Evolutionary conservation across 1,284 basidiomycete species (phyloP).

Genomic region (Cystobasidium pallidum): DNA sequence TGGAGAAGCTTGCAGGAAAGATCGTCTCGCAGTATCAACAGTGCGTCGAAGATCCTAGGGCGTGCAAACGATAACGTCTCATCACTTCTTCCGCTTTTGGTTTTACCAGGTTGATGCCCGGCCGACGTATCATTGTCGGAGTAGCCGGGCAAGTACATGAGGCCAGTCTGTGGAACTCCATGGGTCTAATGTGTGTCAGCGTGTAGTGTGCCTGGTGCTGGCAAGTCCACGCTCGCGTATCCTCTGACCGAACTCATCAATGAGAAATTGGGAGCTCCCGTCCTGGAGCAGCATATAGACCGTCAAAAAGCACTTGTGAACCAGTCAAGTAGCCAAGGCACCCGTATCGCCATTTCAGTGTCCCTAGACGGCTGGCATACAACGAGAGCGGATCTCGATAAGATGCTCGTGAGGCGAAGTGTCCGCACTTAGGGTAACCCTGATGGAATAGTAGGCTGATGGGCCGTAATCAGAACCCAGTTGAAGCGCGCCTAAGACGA

Average conservation of each 20-base stretch:
- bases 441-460: too few relatives aligned
- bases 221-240: conserved; percentile 73
- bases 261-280: conserved; percentile 51
- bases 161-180: too few relatives aligned
- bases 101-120: conserved; percentile 57
- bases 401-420: conserved; percentile 64
- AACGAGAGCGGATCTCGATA: conserved; percentile 63
- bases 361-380: conserved; percentile 84
- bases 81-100: background rate
- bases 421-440: too few relatives aligned
- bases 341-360: conserved; percentile 64
- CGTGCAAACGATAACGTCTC: conserved; percentile 35
- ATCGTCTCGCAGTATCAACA: conserved; percentile 54
- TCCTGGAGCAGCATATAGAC: conserved; percentile 32
- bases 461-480: conserved; percentile 62
- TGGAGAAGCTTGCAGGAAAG: conserved; percentile 55
- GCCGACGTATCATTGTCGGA: conserved; percentile 69
- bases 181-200: background rate
- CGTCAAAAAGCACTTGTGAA: conserved; percentile 17
- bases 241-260: conserved; percentile 64
- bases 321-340: background rate
- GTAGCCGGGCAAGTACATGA: conserved; percentile 52
- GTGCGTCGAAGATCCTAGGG: conserved; percentile 54
- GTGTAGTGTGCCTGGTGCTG: conserved; percentile 72
- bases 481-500: conserved; percentile 69